Evolutionary conservation across 306 rosid genomes (phyloP), one percentile per base, ranked within the genome.

Genomic region (Pterocarpus santalinus): DNA sequence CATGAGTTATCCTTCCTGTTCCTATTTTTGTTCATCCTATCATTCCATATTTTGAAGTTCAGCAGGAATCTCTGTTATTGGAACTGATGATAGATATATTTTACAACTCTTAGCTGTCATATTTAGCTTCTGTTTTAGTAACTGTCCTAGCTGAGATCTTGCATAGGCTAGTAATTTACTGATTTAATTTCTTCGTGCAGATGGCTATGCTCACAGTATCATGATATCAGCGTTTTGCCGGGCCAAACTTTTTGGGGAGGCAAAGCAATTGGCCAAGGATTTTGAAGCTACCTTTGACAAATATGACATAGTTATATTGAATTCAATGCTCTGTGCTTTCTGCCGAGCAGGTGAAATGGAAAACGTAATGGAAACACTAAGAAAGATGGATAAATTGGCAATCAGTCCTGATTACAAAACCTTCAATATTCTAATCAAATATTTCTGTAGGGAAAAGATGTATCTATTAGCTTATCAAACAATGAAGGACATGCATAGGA

Each of bases 301-400:
- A 87, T 95, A 91, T 86, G 99, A 95, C 79, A 63, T 95, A 73
- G 99, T 95, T 80, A 87, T 93, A 85, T 81, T 89, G 87, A 95
- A 95, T 77, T 86, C 97, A 33, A 91, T 93, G 94, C 91, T 95
- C 74, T 95, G 96, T 84, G 98, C 99, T 73, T 95, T 93, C 84
- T 95, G 98, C 84, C 88, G 97, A 85, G 92, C 85, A n/a, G 97
- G 97, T 33, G 99, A 95, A 87, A 95, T 90, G 94, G 94, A 91
- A 61, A 93, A 97, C 57, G 97, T 91, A 47, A 95, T 91, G 97
- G 92, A 90, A 91, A 89, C 91, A 88, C 88, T 95, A 76, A 88
- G 74, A 88, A 95, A 93, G 87, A 95, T 95, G 95, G 99, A 95
- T 79, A 89, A 88, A 75, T 79, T 93, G 68, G 92, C 92, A 44